A percentile compares a stretch with the other conserved stretches of the same genome.
phyloP scores from a whole-genome alignment of 371 early-diverging fungal species.

The Rhizopus arrhizus region DNA sequence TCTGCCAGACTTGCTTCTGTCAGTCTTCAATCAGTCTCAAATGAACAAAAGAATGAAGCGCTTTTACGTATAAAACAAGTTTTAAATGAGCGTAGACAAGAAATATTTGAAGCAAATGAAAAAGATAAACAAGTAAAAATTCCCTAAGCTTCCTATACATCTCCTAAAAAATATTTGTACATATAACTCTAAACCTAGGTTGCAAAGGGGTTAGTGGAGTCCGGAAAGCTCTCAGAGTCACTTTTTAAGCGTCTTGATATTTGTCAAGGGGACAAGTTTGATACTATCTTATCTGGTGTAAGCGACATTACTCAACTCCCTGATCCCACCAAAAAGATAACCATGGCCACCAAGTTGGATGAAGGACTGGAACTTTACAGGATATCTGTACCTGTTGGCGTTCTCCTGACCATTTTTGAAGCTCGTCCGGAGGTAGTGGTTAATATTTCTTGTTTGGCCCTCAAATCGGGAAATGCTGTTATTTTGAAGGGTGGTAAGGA shows the following conservation, averaged over 20 bases:
- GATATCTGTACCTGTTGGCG: conserved; percentile 92
- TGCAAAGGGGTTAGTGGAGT: conserved; percentile 71
- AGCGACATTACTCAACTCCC: conserved; percentile 81
- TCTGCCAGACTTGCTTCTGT: conserved; percentile 82
- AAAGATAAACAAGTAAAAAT: conserved; percentile 73
- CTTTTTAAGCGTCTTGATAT: conserved; percentile 92
- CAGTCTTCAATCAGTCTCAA: conserved; percentile 74
- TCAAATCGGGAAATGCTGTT: conserved; percentile 96
- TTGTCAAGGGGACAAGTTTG: conserved; percentile 80
- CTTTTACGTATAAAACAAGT: conserved; percentile 73
- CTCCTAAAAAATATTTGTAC: too few relatives aligned
- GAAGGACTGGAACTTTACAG: conserved; percentile 84
- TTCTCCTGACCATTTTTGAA: conserved; percentile 94
- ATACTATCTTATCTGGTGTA: conserved; percentile 86
- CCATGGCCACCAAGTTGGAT: conserved; percentile 80
- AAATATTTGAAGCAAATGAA: conserved; percentile 81
- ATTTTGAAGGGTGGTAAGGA: conserved; percentile 95
- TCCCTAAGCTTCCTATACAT: too few relatives aligned
- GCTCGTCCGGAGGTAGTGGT: conserved; percentile 98
- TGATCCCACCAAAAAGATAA: conserved; percentile 85
- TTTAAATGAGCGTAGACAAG: conserved; percentile 67
- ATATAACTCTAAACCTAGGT: conserved; percentile 30
- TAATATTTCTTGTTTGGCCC: conserved; percentile 91
- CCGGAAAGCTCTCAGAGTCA: conserved; percentile 74
- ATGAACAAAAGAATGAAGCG: conserved; percentile 78